Percentiles rank a stretch among this genome's conserved stretches.
Evolutionary conservation across 2,329 filamentous ascomycete genomes (phyloP).

Genomic region (Aspergillus sp.): DNA sequence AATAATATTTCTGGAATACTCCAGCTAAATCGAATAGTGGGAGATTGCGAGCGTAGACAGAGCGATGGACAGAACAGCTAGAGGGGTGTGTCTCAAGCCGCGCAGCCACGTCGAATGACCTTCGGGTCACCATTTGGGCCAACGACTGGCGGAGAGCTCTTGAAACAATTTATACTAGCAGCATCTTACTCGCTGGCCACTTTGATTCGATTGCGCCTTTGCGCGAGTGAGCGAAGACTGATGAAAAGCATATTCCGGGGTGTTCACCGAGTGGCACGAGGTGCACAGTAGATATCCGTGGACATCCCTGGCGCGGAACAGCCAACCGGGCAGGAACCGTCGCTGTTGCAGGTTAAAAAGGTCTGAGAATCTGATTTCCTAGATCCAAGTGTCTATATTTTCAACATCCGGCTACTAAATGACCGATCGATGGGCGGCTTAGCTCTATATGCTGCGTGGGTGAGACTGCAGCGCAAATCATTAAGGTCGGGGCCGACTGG

Average conservation of each 20-base stretch:
- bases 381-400: background rate
- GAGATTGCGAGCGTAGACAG: background rate
- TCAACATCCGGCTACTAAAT: background rate
- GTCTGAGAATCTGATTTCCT: background rate
- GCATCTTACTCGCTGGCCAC: conserved; percentile 6
- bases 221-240: background rate
- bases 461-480: conserved; percentile 8
- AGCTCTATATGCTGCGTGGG: background rate
- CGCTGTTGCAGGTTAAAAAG: background rate
- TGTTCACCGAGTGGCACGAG: background rate
- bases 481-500: background rate
- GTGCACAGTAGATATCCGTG: background rate
- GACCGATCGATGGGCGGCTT: conserved; percentile 2
- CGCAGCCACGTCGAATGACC: conserved; percentile 34
- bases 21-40: conserved; percentile 3
- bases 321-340: background rate
- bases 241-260: background rate
- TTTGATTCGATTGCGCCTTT: conserved; percentile 1
- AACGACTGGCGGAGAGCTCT: conserved; percentile 14
- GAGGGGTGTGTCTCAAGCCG: conserved; percentile 24
- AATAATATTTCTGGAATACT: background rate
- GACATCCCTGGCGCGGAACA: background rate
- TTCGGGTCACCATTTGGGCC: conserved; percentile 19
- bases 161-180: conserved; percentile 10
- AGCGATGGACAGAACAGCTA: conserved; percentile 12